Conservation (phyloP, 2,329 filamentous ascomycete species). For the Monosporascus sp. region DNA sequence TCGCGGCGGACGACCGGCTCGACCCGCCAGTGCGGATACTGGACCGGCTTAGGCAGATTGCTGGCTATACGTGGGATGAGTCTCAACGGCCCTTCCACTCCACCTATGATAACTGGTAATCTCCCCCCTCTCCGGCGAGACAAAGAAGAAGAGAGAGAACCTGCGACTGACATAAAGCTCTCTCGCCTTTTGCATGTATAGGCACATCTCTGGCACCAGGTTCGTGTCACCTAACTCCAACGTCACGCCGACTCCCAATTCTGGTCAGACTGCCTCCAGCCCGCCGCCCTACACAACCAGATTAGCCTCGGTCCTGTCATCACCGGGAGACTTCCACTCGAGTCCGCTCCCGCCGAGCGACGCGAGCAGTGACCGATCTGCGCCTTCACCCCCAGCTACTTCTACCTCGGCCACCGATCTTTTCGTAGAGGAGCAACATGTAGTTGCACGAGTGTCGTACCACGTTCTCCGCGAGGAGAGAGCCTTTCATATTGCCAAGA, state of each 20-base stretch:
- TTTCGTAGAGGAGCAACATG: constrained; percentile 52
- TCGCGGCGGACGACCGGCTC: constrained; percentile 48
- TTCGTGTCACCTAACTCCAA: constrained; percentile 46
- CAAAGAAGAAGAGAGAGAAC: neutral
- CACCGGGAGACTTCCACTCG: constrained; percentile 36
- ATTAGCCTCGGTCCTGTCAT: constrained; percentile 37
- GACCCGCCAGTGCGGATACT: constrained; percentile 65
- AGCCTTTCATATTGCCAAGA: constrained; percentile 77
- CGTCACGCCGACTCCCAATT: constrained; percentile 39
- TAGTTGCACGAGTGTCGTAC: constrained; percentile 77
- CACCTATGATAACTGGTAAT: constrained; percentile 83
- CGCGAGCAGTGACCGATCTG: constrained; percentile 32
- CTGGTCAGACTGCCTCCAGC: constrained; percentile 39
- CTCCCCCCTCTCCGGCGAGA: neutral
- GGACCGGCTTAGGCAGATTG: constrained; percentile 66
- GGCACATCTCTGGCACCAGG: constrained; percentile 63
- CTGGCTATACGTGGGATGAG: constrained; percentile 74
- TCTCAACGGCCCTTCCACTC: constrained; percentile 51
- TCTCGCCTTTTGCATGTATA: constrained; percentile 24
- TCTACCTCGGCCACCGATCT: constrained; percentile 39
- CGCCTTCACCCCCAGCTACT: constrained; percentile 28
- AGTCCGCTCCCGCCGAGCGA: constrained; percentile 34
- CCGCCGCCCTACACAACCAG: constrained; percentile 37
- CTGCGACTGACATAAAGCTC: neutral
- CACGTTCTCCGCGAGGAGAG: constrained; percentile 81